Evolutionary conservation across 257 asterid species (phyloP).

Genomic region (Solanum corneliomulleri): DNA sequence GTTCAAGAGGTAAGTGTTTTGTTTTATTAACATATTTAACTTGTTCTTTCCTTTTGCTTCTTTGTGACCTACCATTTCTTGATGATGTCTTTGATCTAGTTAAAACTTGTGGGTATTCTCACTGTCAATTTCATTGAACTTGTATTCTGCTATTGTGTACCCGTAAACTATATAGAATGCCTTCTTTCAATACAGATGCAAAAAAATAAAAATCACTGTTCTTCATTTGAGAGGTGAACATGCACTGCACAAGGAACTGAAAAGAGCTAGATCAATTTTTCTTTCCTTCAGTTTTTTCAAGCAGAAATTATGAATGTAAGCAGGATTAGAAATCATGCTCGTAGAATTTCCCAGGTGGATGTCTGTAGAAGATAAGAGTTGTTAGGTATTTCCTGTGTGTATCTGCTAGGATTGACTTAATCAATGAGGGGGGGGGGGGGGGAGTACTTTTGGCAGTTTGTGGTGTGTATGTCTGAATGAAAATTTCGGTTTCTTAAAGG

Average conservation of each 20-base stretch:
- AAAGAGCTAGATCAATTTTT: background rate
- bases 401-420: background rate
- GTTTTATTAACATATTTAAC: background rate
- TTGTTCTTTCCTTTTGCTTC: background rate
- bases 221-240: background rate
- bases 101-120: background rate
- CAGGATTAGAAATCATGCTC: background rate
- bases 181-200: background rate
- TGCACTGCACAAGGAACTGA: background rate
- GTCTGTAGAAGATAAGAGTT: background rate
- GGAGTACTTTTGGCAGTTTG: background rate
- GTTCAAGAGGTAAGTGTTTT: constrained; percentile 72
- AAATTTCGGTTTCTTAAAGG: background rate
- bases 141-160: background rate
- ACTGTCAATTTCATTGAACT: background rate
- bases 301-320: background rate
- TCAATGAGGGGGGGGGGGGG: background rate
- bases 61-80: background rate
- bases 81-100: background rate
- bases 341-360: background rate
- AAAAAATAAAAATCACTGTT: background rate
- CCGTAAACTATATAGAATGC: background rate
- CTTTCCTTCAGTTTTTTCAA: background rate
- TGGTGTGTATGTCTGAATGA: background rate
- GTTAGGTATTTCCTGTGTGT: background rate